Percentiles rank a stretch among this genome's conserved stretches.
phyloP scores from a whole-genome alignment of 371 early-diverging fungal species.

The Smittium mucronatum region DNA sequence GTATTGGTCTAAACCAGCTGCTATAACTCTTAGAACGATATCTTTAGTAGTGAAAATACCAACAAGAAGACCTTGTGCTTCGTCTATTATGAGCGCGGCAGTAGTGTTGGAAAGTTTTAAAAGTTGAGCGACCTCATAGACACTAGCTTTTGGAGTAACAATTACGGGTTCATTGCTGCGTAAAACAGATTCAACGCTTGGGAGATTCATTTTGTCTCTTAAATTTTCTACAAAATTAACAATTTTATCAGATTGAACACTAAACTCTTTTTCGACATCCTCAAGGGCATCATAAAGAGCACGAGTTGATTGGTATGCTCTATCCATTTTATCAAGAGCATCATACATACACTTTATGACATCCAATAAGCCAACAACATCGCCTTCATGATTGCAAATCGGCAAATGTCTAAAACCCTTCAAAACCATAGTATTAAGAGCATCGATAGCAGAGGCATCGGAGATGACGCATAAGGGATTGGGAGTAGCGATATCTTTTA shows the following conservation, averaged over 20 bases:
- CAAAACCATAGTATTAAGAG: slow-evolving; percentile 84
- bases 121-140: slow-evolving; percentile 73
- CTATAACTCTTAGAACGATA: slow-evolving; percentile 89
- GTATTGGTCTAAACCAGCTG: slow-evolving; percentile 79
- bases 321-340: slow-evolving; percentile 85
- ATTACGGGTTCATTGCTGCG: slow-evolving; percentile 59
- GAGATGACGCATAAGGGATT: slow-evolving; percentile 74
- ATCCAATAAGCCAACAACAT: slow-evolving; percentile 87
- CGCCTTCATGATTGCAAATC: slow-evolving; percentile 81
- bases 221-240: slow-evolving; percentile 56
- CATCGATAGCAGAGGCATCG: slow-evolving; percentile 78
- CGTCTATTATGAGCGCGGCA: slow-evolving; percentile 73
- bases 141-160: slow-evolving; percentile 63
- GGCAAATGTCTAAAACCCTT: slow-evolving; percentile 91
- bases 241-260: slow-evolving; percentile 39
- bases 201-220: slow-evolving; percentile 72
- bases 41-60: slow-evolving; percentile 94
- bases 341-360: slow-evolving; percentile 93
- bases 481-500: slow-evolving; percentile 80
- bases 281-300: slow-evolving; percentile 82
- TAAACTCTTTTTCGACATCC: slow-evolving; percentile 82
- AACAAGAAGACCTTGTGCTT: slow-evolving; percentile 59
- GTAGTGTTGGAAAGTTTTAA: slow-evolving; percentile 82
- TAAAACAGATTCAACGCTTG: slow-evolving; percentile 67
- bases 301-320: slow-evolving; percentile 76